Percentiles rank a stretch among this genome's conserved stretches.
Evolutionary conservation across 306 rosid species (phyloP).

Genomic region (Psophocarpus tetragonolobus): DNA sequence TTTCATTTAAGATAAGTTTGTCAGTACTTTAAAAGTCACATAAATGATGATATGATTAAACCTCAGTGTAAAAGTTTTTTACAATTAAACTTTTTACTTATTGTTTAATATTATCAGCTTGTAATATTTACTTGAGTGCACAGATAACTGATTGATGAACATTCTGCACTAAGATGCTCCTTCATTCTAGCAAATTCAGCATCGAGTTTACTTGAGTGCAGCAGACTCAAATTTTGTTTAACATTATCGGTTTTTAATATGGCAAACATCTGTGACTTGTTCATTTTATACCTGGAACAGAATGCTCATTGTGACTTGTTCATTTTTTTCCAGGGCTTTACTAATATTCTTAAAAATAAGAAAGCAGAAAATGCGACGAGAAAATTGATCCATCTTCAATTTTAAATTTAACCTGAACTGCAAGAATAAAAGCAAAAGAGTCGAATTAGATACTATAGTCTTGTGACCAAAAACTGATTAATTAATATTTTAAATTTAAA

Average conservation of each 20-base stretch:
- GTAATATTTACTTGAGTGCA: too few species aligned
- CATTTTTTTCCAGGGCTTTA: constrained; percentile 69
- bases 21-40: too few species aligned
- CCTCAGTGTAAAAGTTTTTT: too few species aligned
- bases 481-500: neutral
- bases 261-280: constrained; percentile 20
- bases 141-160: too few species aligned
- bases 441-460: neutral
- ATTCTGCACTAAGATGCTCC: neutral
- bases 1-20: too few species aligned
- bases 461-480: neutral
- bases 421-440: neutral
- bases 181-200: neutral
- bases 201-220: neutral
- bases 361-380: too few species aligned
- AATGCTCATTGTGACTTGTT: neutral
- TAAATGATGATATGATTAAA: too few species aligned
- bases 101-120: too few species aligned
- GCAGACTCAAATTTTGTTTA: neutral
- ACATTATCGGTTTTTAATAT: neutral
- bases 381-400: too few species aligned
- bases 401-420: too few species aligned
- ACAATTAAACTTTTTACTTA: too few species aligned
- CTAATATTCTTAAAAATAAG: constrained; percentile 87
- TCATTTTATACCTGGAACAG: too few species aligned